Percentiles rank a stretch among this genome's conserved stretches.
Evolutionary conservation across 495 filamentous ascomycete genomes (phyloP).

Genomic region (Penicillium taxi): DNA sequence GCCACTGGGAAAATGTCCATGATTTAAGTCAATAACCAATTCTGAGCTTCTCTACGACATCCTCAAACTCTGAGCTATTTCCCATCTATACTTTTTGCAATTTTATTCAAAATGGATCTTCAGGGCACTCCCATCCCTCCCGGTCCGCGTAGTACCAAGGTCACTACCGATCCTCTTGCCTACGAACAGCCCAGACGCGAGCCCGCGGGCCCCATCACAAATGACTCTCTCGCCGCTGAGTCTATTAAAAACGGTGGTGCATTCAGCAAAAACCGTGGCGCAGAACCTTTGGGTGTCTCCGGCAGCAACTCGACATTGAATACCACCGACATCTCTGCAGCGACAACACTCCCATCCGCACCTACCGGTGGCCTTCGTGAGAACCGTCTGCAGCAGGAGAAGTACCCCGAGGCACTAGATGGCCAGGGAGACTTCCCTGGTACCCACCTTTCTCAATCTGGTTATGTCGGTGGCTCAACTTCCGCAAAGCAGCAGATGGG

Average conservation of each 20-base stretch:
- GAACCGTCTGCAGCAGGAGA: constrained; percentile 35
- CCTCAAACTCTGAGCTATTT: background rate
- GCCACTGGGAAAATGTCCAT: too few relatives aligned
- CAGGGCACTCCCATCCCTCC: constrained; percentile 39
- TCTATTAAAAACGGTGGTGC: constrained; percentile 44
- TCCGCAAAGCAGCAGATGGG: constrained; percentile 31
- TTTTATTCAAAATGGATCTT: constrained; percentile 35
- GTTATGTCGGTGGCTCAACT: constrained; percentile 39
- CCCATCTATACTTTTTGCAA: constrained; percentile 1
- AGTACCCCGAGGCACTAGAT: constrained; percentile 42
- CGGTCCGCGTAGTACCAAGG: constrained; percentile 36
- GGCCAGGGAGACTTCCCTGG: constrained; percentile 45
- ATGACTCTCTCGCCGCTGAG: constrained; percentile 59
- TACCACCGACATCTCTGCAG: constrained; percentile 48
- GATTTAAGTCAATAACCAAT: constrained; percentile 1
- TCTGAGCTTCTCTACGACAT: too few relatives aligned
- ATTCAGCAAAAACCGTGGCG: constrained; percentile 46
- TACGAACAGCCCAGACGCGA: constrained; percentile 40
- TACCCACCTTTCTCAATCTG: constrained; percentile 32
- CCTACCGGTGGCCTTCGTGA: constrained; percentile 41
- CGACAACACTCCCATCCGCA: constrained; percentile 44
- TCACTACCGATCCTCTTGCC: constrained; percentile 44
- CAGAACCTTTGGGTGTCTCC: constrained; percentile 40
- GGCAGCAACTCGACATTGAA: constrained; percentile 45
- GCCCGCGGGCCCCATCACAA: constrained; percentile 47